Base-by-base conservation (phyloP, 2,329 filamentous ascomycete species). In the Myriosclerotinia curreyana region DNA sequence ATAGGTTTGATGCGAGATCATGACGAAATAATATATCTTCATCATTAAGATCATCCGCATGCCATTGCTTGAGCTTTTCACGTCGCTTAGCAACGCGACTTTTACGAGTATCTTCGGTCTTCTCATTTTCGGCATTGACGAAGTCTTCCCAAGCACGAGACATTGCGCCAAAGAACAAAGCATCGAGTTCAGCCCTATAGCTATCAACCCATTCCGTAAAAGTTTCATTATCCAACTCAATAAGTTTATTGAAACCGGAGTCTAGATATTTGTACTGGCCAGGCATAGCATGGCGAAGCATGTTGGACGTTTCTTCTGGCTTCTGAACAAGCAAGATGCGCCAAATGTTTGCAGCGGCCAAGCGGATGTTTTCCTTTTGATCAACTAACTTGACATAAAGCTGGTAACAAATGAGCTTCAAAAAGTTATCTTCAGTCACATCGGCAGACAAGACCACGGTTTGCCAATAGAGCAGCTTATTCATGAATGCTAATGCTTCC, bases 241-340 rank as follows among this genome's bases (percentile, higher is more conserved):
- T 91, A 15, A 98, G 79, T 70, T 90, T 90, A 71, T 91, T 87
- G 71, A 98, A 96, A 0, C 91, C 91, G 14, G 84, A 83, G 5
- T 85, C 86, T 6, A 97, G 77, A 60, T 88, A 82, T 62, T 85
- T 82, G 68, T 95, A 90, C 40, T 95, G 87, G 1, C 85, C 80
- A 0, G 83, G 82, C 71, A 89, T 86, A 42, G 87, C 87, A 66
- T 92, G 86, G 25, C 85, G 86, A 53, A 98, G 83, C 58, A 97
- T 83, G 0, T 82, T 80, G 0, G 86, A 83, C 25, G 91, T 90
- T 73, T 96, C 92, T 5, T 90, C 84, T 0, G 94, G 93, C 75
- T 96, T 97, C 72, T 98, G 94, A 0, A 98, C 92, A 64, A 98
- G 82, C 69, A 98, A 86, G 53, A 96, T 90, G n/a, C 95, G 86